These are phyloP conservation scores for Monosporozyma aquatica DNA, from an alignment of 805 yeast genomes.

Conservation along the genomic window DNA sequence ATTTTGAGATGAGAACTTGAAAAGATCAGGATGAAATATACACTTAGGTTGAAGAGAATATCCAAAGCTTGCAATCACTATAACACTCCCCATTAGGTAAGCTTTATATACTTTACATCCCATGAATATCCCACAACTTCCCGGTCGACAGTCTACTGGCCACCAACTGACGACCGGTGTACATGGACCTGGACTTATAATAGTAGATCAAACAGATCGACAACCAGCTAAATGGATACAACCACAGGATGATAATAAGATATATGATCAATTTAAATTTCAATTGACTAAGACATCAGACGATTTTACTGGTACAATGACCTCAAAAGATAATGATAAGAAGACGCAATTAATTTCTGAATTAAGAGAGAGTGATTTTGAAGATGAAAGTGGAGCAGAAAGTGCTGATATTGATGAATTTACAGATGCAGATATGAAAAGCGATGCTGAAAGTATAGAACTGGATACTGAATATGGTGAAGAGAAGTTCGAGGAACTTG, in stretches of 20 bases:
- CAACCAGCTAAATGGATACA: neutral
- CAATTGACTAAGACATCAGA: neutral
- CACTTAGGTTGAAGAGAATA: no score
- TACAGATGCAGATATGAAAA: neutral
- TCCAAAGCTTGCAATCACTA: no score
- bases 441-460: neutral
- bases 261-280: neutral
- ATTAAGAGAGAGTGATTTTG: constrained; percentile 1
- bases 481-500: neutral
- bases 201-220: neutral
- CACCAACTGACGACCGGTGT: constrained; percentile 5
- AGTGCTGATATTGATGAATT: constrained; percentile 1
- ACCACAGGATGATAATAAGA: neutral
- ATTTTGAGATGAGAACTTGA: no score
- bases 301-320: neutral
- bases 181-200: constrained; percentile 2
- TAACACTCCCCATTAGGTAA: no score
- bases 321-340: neutral
- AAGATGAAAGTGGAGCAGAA: constrained; percentile 1
- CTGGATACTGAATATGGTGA: no score
- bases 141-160: constrained; percentile 1
- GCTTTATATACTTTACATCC: no score
- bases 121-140: constrained; percentile 4
- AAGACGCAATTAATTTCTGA: neutral
- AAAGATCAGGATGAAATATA: no score